These are phyloP conservation scores for Scleroderma citrinum DNA, from an alignment of 768 basidiomycete species.

Conservation along the genomic window DNA sequence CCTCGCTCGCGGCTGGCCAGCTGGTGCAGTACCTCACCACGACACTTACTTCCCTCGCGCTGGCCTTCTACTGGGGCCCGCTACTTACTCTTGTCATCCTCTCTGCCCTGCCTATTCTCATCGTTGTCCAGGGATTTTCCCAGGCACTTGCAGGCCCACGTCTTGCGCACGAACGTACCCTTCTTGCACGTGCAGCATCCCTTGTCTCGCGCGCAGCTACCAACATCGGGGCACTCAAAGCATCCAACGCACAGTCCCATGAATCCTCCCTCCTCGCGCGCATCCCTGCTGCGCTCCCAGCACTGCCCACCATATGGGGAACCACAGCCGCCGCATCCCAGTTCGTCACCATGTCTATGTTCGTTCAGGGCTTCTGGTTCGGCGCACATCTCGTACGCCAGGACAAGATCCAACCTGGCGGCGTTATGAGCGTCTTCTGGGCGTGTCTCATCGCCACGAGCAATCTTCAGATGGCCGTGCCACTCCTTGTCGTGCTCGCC, in stretches of 20 bases:
- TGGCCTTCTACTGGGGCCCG: constrained; percentile 79
- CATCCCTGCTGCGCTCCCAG: constrained; percentile 42
- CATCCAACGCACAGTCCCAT: constrained; percentile 69
- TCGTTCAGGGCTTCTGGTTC: constrained; percentile 97
- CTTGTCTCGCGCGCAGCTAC: constrained; percentile 71
- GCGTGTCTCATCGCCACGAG: constrained; percentile 87
- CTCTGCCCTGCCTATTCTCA: constrained; percentile 77
- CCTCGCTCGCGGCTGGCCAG: constrained; percentile 73
- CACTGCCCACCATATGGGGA: constrained; percentile 72
- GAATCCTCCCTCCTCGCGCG: constrained; percentile 47
- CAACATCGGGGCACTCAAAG: constrained; percentile 87
- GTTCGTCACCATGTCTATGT: constrained; percentile 86
- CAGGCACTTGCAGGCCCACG: constrained; percentile 65
- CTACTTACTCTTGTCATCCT: constrained; percentile 89
- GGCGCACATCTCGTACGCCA: constrained; percentile 84
- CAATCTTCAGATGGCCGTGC: constrained; percentile 84
- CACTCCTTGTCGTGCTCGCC: constrained; percentile 62
- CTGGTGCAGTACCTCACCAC: constrained; percentile 80
- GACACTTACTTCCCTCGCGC: constrained; percentile 67
- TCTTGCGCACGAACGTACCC: constrained; percentile 57
- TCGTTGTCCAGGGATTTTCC: constrained; percentile 69
- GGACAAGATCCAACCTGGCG: constrained; percentile 60
- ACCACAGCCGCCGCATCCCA: constrained; percentile 60
- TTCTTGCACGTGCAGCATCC: constrained; percentile 68
- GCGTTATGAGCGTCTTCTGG: constrained; percentile 98